Base-by-base conservation (phyloP, 768 basidiomycete species). In the Mycena floridula region DNA sequence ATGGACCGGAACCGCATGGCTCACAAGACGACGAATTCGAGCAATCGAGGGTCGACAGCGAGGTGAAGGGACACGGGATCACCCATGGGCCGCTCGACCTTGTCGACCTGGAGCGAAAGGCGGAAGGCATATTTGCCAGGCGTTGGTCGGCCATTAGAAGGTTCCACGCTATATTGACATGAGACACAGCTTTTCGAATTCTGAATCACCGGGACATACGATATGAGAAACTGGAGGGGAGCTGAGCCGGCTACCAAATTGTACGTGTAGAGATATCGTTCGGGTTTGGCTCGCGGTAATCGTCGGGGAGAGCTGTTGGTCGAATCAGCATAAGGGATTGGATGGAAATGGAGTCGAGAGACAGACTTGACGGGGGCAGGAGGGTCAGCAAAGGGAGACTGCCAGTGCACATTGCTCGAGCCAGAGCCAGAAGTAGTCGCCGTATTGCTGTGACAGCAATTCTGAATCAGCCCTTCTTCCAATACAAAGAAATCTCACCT, bases 21-120 rank as follows among this genome's bases (percentile, higher is more conserved):
- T 55, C 53, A 84, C 82, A 84, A 84, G 16, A 83, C 76, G 22
- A 71, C 66, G 52, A 84, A 85, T 25, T 79, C 69, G 9, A 85
- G 65, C 27, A 50, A 59, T 28, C 74, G 65, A 3, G 81, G 81
- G 49, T 83, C 76, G 22, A 81, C 61, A 20, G 57, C 59, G 20
- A 84, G 62, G 28, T 56, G 69, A 47, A 79, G 61, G 24, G 63
- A 61, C 13, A 70, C 51, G 1, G 81, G 72, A 25, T 73, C 69
- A 40, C 73, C 66, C 15, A 84, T 41, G 11, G 68, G 62, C 11
- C 81, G 68, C 60, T 82, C 79, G 37, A 82, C 66, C 6, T 72
- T 68, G 49, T 79, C 74, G 18, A 68, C 61, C 60, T 74, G 76
- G 54, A 81, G 59, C 13, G 76, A 73, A 6, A 85, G 62, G 21